Base-by-base conservation (phyloP, 2,329 filamentous ascomycete species). In the Helminthosporium solani region DNA sequence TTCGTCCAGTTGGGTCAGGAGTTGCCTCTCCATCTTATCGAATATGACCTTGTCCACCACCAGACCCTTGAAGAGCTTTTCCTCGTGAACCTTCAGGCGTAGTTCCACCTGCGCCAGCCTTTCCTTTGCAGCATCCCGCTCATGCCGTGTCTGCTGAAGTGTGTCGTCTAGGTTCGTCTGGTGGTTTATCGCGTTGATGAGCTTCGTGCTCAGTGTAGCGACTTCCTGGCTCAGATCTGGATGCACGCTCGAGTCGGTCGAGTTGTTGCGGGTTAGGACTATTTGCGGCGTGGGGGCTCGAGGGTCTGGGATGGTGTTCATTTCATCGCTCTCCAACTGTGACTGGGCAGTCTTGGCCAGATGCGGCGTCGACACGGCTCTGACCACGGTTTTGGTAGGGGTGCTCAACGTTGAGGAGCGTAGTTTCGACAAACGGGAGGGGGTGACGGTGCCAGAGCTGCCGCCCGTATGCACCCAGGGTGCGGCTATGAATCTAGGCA, bases 101-200 rank as follows among this genome's bases (percentile, higher is more conserved):
- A 72, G 70, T 70, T 96, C 89, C 15, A 96, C 73, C 40, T 83
- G 76, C 43, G 76, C 77, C 42, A 95, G 81, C 58, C 80, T 81
- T 38, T 85, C 81, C 48, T 79, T 81, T 7, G 90, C 83, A 27
- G 80, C 70, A 44, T 95, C 89, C 37, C 97, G 76, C 64, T 97
- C 90, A 66, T 91, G 86, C 30, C 90, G 83, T 14, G 90, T 87
- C 41, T 84, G 84, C 40, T 89, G 86, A 15, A 99, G 77, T 9
- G 84, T 88, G 70, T 99, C 94, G 70, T 97, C 94, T 35, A 99
- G 80, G 18, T 82, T 85, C 7, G 91, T 96, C 71, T 96, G 91
- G 70, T 95, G 87, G 67, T 99, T 99, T 72, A 99, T 96, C 35
- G 94, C 92, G 64, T 94, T 92, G 60, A 99, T 92, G 53, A 99